Conservation (phyloP, 176 grass and related monocot genomes). For the Stipa capillata region DNA sequence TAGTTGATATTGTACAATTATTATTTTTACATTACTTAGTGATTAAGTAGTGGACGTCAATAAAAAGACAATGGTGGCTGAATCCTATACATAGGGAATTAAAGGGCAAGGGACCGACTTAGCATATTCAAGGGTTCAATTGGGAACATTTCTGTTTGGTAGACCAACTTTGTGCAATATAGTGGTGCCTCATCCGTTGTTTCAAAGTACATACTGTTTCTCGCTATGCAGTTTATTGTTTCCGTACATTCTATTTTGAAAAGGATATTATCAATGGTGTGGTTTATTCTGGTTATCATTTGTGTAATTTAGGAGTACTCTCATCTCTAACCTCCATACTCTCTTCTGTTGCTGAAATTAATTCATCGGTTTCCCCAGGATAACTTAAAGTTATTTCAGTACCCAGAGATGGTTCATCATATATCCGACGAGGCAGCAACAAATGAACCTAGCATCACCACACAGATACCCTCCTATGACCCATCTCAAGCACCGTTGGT, state of each 20-base stretch:
- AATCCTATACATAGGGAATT: neutral
- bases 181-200: neutral
- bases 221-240: neutral
- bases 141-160: neutral
- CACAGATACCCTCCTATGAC: neutral
- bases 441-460: constrained; percentile 13
- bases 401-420: constrained; percentile 34
- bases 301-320: neutral
- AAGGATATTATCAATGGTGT: neutral
- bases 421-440: constrained; percentile 11
- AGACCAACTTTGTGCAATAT: neutral
- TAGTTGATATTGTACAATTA: neutral
- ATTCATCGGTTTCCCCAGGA: neutral
- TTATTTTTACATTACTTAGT: neutral
- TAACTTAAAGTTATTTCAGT: neutral
- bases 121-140: neutral
- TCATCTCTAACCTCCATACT: neutral
- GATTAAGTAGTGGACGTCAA: neutral
- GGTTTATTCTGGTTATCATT: neutral
- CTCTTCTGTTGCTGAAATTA: neutral
- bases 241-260: neutral
- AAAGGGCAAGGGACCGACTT: too few species aligned
- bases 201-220: neutral
- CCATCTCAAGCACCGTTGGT: constrained; percentile 6
- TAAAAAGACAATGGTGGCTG: neutral